phyloP scores from a whole-genome alignment of 305 asterid genomes.

The Fraxinus dipetala region DNA sequence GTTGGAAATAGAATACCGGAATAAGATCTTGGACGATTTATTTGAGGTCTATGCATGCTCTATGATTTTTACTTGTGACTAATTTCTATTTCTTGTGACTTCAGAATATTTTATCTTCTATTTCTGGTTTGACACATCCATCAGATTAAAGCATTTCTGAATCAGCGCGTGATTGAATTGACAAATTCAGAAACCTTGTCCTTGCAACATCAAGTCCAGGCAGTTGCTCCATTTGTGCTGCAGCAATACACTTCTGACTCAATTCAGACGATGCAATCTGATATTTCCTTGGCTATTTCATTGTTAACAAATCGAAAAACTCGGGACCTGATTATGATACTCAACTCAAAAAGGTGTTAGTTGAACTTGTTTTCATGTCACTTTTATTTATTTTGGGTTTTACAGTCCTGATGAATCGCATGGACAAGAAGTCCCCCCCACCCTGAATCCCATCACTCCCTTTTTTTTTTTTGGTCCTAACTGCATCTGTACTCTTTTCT shows the following conservation, averaged over 20 bases:
- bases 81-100: neutral
- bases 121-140: conserved; percentile 25
- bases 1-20: conserved; percentile 89
- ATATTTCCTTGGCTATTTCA: conserved; percentile 65
- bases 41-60: conserved; percentile 60
- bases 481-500: neutral
- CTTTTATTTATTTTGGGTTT: neutral
- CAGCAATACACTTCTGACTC: conserved; percentile 77
- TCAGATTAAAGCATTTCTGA: conserved; percentile 89
- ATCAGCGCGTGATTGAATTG: conserved; percentile 78
- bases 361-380: neutral
- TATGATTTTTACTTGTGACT: neutral
- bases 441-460: too few relatives aligned
- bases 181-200: conserved; percentile 80
- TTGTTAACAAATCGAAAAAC: conserved; percentile 83
- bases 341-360: conserved; percentile 82
- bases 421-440: neutral
- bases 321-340: conserved; percentile 88
- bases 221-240: conserved; percentile 87
- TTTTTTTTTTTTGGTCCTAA: neutral
- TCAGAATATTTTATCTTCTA: conserved; percentile 13
- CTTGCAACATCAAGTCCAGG: conserved; percentile 92
- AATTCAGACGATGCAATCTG: conserved; percentile 67
- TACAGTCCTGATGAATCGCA: neutral
- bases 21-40: conserved; percentile 89